Evolutionary conservation across 1,284 basidiomycete species (phyloP).

Genomic region (Agaricales sp.): DNA sequence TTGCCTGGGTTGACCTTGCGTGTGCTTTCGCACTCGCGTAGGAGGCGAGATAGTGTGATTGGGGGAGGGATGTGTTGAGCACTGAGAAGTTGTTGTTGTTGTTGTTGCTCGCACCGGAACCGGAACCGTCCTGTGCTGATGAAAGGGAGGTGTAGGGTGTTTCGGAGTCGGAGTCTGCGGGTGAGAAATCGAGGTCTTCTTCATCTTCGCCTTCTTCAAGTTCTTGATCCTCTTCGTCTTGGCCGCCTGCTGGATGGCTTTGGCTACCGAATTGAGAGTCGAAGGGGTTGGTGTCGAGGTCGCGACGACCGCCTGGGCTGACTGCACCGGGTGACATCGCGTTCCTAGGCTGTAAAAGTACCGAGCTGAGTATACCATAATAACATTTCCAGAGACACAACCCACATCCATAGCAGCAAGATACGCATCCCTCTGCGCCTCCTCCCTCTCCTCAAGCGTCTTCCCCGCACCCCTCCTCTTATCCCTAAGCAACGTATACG

Average conservation of each 20-base stretch:
- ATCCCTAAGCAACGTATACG: conserved; percentile 89
- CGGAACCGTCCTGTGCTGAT: too few species aligned
- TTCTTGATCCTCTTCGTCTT: neutral
- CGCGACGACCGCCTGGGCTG: conserved; percentile 35
- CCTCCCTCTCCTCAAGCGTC: neutral
- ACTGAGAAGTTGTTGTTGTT: conserved; percentile 70
- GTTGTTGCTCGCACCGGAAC: too few species aligned
- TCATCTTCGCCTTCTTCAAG: neutral
- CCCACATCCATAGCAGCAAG: conserved; percentile 22
- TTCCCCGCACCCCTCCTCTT: conserved; percentile 40
- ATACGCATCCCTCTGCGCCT: neutral
- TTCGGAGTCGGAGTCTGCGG: conserved; percentile 35
- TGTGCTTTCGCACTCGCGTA: neutral
- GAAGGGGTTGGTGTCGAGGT: conserved; percentile 64
- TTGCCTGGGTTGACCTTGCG: conserved; percentile 32
- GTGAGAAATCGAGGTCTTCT: conserved; percentile 38
- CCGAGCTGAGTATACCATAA: too few species aligned
- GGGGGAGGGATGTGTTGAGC: conserved; percentile 74
- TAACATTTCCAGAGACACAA: too few species aligned
- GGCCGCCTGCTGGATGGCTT: neutral
- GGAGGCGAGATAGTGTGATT: conserved; percentile 30
- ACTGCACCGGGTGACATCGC: conserved; percentile 48
- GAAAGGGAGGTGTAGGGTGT: conserved; percentile 13
- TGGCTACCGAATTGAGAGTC: conserved; percentile 46
- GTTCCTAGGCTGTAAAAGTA: conserved; percentile 46